These are phyloP conservation scores for Cytospora paraplurivora DNA, from an alignment of 2,329 filamentous ascomycete genomes.

Conservation along the genomic window DNA sequence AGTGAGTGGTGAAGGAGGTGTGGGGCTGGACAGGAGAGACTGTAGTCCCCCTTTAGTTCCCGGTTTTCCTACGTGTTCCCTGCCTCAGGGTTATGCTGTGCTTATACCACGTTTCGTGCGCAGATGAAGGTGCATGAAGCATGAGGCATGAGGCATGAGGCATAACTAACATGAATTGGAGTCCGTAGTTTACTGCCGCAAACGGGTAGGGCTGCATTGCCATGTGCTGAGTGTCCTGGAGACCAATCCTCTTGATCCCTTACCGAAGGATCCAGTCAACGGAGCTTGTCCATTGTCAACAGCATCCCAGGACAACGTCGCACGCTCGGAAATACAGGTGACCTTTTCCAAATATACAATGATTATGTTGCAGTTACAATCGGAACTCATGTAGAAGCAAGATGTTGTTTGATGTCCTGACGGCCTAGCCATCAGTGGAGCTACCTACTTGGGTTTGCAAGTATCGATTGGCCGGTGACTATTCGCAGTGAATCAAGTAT, in stretches of 20 bases:
- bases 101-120: background rate
- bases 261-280: too few relatives aligned
- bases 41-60: background rate
- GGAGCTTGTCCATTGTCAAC: too few relatives aligned
- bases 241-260: background rate
- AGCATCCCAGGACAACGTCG: too few relatives aligned
- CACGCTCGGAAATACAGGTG: too few relatives aligned
- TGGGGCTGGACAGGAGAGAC: conserved; percentile 1
- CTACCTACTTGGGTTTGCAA: too few relatives aligned
- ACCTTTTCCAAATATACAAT: too few relatives aligned
- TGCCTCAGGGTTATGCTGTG: background rate
- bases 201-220: conserved; percentile 28
- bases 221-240: conserved; percentile 4
- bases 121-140: conserved; percentile 18
- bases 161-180: background rate
- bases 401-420: too few relatives aligned
- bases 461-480: too few relatives aligned
- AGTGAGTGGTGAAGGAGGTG: background rate
- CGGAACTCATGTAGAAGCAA: too few relatives aligned
- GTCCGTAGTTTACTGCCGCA: background rate
- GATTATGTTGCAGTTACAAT: too few relatives aligned
- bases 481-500: too few relatives aligned
- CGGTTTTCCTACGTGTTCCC: background rate
- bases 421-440: too few relatives aligned
- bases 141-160: conserved; percentile 9